Base-by-base conservation (phyloP, 2,329 filamentous ascomycete genomes). In the Chrysoporthe deuterocubensis region DNA sequence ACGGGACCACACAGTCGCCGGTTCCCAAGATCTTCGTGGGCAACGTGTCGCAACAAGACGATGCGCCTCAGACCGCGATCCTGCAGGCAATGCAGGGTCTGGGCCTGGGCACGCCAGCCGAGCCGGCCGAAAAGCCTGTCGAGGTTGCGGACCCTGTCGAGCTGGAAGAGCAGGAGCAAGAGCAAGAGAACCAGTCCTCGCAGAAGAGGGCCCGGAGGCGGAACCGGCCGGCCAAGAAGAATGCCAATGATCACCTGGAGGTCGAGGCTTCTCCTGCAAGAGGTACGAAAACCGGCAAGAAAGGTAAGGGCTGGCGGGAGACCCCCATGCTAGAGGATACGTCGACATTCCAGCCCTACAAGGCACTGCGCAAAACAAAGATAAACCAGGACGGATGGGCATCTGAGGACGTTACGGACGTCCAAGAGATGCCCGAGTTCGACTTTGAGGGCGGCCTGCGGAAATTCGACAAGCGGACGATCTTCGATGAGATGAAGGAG, bases 361-460 rank as follows among this genome's bases (percentile, higher is more conserved):
- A 83, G 56, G 85, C 85, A 0, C 76, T 90, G 1, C 93, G 85
- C 82, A 90, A 77, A 77, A 85, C 79, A 76, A 83, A 81, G 69
- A 81, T 77, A 67, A 82, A 78, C 72, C 78, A 76, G 58, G 96
- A 93, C 76, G 95, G 93, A 3, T 98, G 95, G 94, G 94, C 93
- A 4, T 97, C 95, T 0, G 96, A 97, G 76, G 95, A 98, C 75
- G 94, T 95, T 32, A 97, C 93, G 0, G 96, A 98, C 76, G 92
- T 96, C 32, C 92, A 95, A 79, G 95, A 96, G 76, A 87, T 96
- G 83, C 93, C 92, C 13, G 96, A 98, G 70, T 98, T 98, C 74
- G 95, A 98, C 78, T 98, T 98, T 74, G 90, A 92, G 73, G 90
- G 89, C 65, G 94, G 94, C 72, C 84, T 98, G 43, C 94, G 93